Percentiles rank a stretch among this genome's conserved stretches.
Conservation (phyloP, 2,329 filamentous ascomycete species). For the Cadophora malorum region DNA sequence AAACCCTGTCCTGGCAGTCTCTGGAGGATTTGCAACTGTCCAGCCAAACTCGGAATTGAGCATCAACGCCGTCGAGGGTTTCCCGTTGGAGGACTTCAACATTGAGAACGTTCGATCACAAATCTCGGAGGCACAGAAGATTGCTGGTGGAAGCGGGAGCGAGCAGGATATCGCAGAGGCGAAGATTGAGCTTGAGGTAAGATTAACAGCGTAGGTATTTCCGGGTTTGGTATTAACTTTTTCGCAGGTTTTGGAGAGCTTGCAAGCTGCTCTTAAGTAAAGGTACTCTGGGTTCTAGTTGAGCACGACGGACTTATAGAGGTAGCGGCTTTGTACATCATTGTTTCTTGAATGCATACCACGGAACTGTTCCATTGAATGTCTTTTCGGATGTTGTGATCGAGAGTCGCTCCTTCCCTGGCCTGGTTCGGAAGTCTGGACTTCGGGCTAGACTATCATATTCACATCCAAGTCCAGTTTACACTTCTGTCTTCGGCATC, state of each 20-base stretch:
- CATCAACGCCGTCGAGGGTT: constrained; percentile 98
- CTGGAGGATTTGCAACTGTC: constrained; percentile 94
- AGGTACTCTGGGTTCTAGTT: constrained; percentile 37
- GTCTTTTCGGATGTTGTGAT: neutral
- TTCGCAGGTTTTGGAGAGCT: constrained; percentile 77
- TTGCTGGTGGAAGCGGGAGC: constrained; percentile 86
- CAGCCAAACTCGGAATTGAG: constrained; percentile 94
- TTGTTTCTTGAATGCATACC: constrained; percentile 41
- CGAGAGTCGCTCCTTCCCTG: constrained; percentile 28
- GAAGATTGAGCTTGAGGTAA: constrained; percentile 98
- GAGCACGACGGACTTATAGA: constrained; percentile 40
- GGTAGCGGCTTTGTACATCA: constrained; percentile 45
- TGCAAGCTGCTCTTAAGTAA: constrained; percentile 83
- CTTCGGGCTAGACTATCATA: neutral
- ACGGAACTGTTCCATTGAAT: constrained; percentile 27
- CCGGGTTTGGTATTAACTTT: constrained; percentile 47
- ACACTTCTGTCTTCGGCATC: neutral
- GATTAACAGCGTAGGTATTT: constrained; percentile 34
- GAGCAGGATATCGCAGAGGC: constrained; percentile 98
- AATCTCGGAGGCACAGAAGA: constrained; percentile 95
- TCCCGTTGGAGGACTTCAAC: constrained; percentile 94
- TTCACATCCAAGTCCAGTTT: neutral
- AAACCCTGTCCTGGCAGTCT: constrained; percentile 65
- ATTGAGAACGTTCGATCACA: constrained; percentile 86
- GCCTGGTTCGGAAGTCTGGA: neutral